Evolutionary conservation across 208 protist genomes (phyloP).

Genomic region (Trypanosoma lewisi): DNA sequence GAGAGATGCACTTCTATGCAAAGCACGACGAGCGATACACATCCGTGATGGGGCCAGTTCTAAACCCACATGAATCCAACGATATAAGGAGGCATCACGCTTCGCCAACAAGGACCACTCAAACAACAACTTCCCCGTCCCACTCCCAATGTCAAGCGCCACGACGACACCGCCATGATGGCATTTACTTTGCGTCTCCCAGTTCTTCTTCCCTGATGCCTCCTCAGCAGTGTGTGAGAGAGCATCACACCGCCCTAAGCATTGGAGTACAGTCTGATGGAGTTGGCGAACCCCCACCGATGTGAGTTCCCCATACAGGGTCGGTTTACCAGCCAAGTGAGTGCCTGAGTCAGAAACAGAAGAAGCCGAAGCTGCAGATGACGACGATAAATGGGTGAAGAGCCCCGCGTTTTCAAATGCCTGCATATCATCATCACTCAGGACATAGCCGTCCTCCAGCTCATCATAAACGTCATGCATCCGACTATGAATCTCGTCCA

Average conservation of each 20-base stretch:
- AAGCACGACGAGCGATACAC: constrained; percentile 44
- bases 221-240: not conserved
- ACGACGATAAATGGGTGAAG: not conserved
- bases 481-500: constrained; percentile 54
- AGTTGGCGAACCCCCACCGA: constrained; percentile 65
- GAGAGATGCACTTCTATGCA: constrained; percentile 27
- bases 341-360: constrained; percentile 3
- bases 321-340: constrained; percentile 4
- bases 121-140: constrained; percentile 72
- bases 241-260: constrained; percentile 17
- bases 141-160: constrained; percentile 60
- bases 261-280: constrained; percentile 30
- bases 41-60: constrained; percentile 70
- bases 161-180: constrained; percentile 23
- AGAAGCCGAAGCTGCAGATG: not conserved
- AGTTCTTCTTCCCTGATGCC: constrained; percentile 15
- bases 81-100: constrained; percentile 18
- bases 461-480: constrained; percentile 45
- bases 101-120: constrained; percentile 59
- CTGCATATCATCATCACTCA: constrained; percentile 34
- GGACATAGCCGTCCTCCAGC: constrained; percentile 46
- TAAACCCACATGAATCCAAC: constrained; percentile 56
- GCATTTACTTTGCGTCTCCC: constrained; percentile 8
- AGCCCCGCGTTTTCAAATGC: constrained; percentile 16
- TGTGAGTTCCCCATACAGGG: constrained; percentile 77